Evolutionary conservation across 345 rosid genomes (phyloP).

Genomic region (Syzygium jambos): DNA sequence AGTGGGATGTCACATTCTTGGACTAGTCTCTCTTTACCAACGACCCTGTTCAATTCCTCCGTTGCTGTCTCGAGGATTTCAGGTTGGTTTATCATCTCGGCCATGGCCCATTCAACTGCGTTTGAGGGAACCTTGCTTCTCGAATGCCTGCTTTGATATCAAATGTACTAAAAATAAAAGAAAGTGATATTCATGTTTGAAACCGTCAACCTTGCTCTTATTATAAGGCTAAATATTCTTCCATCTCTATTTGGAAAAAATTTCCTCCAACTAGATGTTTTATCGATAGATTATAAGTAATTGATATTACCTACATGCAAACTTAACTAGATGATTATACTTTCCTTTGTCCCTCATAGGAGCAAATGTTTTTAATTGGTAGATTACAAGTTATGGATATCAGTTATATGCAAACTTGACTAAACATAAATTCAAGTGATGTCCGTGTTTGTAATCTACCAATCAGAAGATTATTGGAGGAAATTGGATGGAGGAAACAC

Average conservation of each 20-base stretch:
- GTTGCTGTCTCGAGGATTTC: conserved; percentile 26
- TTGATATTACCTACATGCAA: background rate
- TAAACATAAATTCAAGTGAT: no score
- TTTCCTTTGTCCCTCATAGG: background rate
- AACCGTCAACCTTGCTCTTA: background rate
- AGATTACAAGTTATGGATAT: background rate
- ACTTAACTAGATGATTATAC: background rate
- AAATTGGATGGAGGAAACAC: background rate
- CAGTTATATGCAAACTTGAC: background rate
- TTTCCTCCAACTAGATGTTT: background rate
- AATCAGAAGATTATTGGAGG: background rate
- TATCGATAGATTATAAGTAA: background rate
- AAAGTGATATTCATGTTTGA: background rate
- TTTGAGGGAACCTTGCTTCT: conserved; percentile 15
- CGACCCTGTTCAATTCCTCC: conserved; percentile 31
- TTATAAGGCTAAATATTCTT: background rate
- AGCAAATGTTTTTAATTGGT: background rate
- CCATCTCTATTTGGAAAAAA: background rate
- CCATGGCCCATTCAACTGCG: conserved; percentile 38
- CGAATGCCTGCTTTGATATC: no score
- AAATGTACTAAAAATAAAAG: no score
- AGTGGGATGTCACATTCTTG: conserved; percentile 36
- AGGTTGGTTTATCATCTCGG: conserved; percentile 38
- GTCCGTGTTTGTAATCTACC: no score
- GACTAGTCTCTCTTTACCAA: conserved; percentile 32